Evolutionary conservation across 352 stramenopile genomes (phyloP).

Genomic region (Phytophthora syringae): DNA sequence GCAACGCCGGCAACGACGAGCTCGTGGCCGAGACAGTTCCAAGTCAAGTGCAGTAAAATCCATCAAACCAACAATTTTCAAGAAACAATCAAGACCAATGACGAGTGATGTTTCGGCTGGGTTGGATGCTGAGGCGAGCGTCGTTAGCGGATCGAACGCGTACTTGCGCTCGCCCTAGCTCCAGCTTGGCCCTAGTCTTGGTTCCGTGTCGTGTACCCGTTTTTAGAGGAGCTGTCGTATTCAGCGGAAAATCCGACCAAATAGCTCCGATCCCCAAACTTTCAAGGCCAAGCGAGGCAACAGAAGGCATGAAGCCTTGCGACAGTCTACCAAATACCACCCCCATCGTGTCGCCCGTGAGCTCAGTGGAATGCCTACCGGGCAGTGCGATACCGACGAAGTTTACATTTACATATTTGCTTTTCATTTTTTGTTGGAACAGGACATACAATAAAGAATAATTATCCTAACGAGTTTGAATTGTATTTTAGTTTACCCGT

Average conservation of each 20-base stretch:
- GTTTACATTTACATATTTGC: conserved; percentile 32
- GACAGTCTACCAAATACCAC: conserved; percentile 2
- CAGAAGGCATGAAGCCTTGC: conserved; percentile 34
- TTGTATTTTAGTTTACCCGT: no score
- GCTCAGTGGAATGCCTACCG: conserved; percentile 41
- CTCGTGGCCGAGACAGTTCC: conserved; percentile 24
- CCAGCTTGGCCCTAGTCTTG: conserved; percentile 25
- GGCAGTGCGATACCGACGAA: conserved; percentile 30
- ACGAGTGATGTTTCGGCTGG: conserved; percentile 29
- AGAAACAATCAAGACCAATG: conserved; percentile 34
- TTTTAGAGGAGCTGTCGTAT: conserved; percentile 37
- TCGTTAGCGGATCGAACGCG: conserved; percentile 37
- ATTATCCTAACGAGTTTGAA: no score
- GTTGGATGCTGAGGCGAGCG: conserved; percentile 8
- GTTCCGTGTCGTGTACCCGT: conserved; percentile 33
- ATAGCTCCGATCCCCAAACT: conserved; percentile 25
- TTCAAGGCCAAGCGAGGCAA: conserved; percentile 26
- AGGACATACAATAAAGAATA: conserved; percentile 50
- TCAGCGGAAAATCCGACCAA: conserved; percentile 37
- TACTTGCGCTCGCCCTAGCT: conserved; percentile 4
- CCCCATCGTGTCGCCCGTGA: conserved; percentile 24
- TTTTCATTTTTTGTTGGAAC: conserved; percentile 29
- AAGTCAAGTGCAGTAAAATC: conserved; percentile 45
- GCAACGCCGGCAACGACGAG: conserved; percentile 40
- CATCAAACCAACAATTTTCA: conserved; percentile 21